phyloP scores from a whole-genome alignment of 2,329 filamentous ascomycete genomes.

The Xylaria polymorpha region DNA sequence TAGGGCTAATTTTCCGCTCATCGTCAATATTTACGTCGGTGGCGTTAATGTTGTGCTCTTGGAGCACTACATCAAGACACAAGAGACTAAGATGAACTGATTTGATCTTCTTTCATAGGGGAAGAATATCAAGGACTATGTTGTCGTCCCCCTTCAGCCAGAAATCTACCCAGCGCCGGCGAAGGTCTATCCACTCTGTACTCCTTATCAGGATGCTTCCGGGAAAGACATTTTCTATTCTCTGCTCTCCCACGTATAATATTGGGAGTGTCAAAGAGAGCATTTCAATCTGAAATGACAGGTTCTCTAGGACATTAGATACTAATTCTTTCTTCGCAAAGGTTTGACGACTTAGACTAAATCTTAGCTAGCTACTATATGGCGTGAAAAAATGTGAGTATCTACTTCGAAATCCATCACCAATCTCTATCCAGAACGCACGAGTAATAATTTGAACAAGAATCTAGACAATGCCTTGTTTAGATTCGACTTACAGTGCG shows the following conservation, averaged over 20 bases:
- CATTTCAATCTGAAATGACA: too few species aligned
- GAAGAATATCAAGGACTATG: conserved; percentile 45
- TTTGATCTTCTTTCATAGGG: conserved; percentile 16
- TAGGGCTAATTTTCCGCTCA: conserved; percentile 44
- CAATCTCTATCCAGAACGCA: too few species aligned
- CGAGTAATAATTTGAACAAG: not conserved
- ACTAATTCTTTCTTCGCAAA: too few species aligned
- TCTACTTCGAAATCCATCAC: not conserved
- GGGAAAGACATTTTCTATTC: not conserved
- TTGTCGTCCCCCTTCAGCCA: conserved; percentile 53
- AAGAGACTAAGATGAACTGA: conserved; percentile 32
- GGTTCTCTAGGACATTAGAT: too few species aligned
- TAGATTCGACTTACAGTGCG: too few species aligned
- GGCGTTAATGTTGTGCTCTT: conserved; percentile 56
- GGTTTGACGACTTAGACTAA: not conserved
- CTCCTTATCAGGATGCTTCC: not conserved
- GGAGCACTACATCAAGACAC: conserved; percentile 45
- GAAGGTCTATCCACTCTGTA: not conserved
- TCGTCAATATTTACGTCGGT: conserved; percentile 55
- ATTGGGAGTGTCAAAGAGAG: not conserved
- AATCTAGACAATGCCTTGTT: not conserved
- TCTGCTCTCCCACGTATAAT: not conserved
- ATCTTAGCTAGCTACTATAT: not conserved
- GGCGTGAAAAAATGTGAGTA: not conserved
- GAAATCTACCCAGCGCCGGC: not conserved